phyloP scores from a whole-genome alignment of 345 rosid species.

The Eucalyptus regnans region DNA sequence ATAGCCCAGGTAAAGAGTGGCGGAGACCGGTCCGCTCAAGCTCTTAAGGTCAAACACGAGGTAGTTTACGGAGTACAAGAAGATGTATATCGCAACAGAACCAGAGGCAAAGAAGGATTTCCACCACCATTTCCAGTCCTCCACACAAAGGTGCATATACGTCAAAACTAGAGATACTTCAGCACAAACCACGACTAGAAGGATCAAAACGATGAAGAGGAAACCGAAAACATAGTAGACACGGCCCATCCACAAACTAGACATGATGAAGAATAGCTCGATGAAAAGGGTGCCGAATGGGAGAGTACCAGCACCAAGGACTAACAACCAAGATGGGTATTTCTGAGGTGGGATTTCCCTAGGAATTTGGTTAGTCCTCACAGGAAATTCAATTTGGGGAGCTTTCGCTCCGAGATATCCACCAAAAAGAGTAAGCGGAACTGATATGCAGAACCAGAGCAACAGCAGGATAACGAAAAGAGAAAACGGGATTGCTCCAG shows the following conservation, averaged over 20 bases:
- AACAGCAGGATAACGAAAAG: constrained; percentile 8
- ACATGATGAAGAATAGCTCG: constrained; percentile 16
- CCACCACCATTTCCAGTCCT: constrained; percentile 22
- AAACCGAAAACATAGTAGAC: constrained; percentile 14
- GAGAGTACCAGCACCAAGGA: constrained; percentile 11
- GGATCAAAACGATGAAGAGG: constrained; percentile 8
- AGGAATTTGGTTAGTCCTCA: constrained; percentile 10
- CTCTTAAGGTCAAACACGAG: constrained; percentile 13
- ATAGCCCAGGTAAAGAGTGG: constrained; percentile 10
- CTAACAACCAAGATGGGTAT: constrained; percentile 11
- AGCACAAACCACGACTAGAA: constrained; percentile 9
- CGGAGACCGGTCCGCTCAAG: constrained; percentile 10
- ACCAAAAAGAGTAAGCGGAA: constrained; percentile 12
- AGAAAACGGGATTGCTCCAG: constrained; percentile 11
- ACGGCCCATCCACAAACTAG: constrained; percentile 14
- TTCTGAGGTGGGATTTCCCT: constrained; percentile 13
- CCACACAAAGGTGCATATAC: constrained; percentile 14
- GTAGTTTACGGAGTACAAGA: constrained; percentile 9
- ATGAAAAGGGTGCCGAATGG: constrained; percentile 13
- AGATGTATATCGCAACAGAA: constrained; percentile 10
- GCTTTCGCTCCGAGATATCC: constrained; percentile 16
- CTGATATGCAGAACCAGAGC: constrained; percentile 16
- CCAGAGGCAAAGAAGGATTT: constrained; percentile 16
- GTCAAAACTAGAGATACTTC: constrained; percentile 15
- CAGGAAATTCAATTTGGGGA: constrained; percentile 9